Evolutionary conservation across 2,329 filamentous ascomycete species (phyloP), one percentile per base, ranked within the genome.

Genomic region (Aspergillus floridensis): DNA sequence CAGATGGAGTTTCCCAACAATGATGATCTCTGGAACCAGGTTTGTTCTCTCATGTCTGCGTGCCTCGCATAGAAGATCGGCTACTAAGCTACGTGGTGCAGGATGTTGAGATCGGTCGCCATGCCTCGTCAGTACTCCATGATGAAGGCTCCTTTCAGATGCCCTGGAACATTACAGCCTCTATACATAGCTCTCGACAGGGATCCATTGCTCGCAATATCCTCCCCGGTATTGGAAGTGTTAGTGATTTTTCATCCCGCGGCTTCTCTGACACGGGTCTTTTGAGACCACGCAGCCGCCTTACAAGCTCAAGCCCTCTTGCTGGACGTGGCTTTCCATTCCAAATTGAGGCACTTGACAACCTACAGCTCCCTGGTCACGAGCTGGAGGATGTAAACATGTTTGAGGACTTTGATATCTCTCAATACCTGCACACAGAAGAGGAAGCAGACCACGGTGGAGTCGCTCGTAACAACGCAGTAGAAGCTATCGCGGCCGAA

Each of bases 61-160:
- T 22, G 3, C 44, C n/a, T 12, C n/a, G 21, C 24, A 11, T 14
- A n/a, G 22, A 16, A 29, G 12, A 16, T 21, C 11, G 16, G 19
- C 3, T 41, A 24, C 53, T 66, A 59, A 63, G 16, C 12, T 35
- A n/a, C 12, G 1, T 5, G 5, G 4, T 49, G 11, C 62, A 79
- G 63, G 83, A 83, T 8, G 73, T 88, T 21, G 92, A 96, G 72
- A 74, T 91, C 24, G 90, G 88, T 21, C 86, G 91, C 74, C 85
- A 90, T 47, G 88, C 84, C 1, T 84, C 81, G 0, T 82, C 84
- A 0, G 83, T 85, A 7, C 82, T 95, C 56, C 84, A 86, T 4
- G 89, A 96, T 59, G 84, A 88, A 56, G 83, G 84, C 29, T 84
- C 85, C 24, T 85, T 83, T 4, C 77, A 82, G n/a, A 86, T 90